Base-by-base conservation (phyloP, 2,329 filamentous ascomycete species). In the Xylaria sp. region DNA sequence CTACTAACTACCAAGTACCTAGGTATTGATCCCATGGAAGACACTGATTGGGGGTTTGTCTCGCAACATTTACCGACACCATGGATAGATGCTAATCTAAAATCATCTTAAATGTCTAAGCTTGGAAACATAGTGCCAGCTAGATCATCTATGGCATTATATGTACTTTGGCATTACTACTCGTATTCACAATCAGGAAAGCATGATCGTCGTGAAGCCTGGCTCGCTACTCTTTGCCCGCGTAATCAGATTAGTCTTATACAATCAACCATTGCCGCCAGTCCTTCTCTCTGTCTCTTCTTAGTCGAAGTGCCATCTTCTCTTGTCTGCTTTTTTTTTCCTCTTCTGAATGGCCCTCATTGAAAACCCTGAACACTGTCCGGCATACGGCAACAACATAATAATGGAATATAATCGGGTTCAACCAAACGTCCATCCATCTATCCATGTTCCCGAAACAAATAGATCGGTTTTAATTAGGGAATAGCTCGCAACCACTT, bases 151-250 rank as follows among this genome's bases (percentile, higher is more conserved):
- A 25, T 39, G 39, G 59, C 43, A 57, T 52, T 46, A 18, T 52
- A 49, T 55, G 51, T 62, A 71, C 69, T 68, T 75, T 70, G 74
- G 76, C 72, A 76, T 75, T 76, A 78, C 65, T 76, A 69, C 64
- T 71, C 72, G 70, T 76, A 72, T 74, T 67, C 72, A 71, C 72
- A 76, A 73, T 72, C 73, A 74, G 65, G 72, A 74, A 75, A 75
- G 73, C 74, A 74, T 77, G 65, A 71, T 69, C 52, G 62, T 76
- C 75, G 64, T 74, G 58, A 77, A 73, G 67, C 71, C 74, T 66
- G 56, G 72, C 70, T 73, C 67, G 66, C 71, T 69, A 72, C 69
- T 71, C 70, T 68, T 72, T 72, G 70, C 69, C 71, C 66, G 63
- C 62, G 54, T 60, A 67, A 67, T 69, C 71, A 63, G 66, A 71